Evolutionary conservation across 1,284 basidiomycete genomes (phyloP).

Genomic region (Phellopilus nigrolimitatus): DNA sequence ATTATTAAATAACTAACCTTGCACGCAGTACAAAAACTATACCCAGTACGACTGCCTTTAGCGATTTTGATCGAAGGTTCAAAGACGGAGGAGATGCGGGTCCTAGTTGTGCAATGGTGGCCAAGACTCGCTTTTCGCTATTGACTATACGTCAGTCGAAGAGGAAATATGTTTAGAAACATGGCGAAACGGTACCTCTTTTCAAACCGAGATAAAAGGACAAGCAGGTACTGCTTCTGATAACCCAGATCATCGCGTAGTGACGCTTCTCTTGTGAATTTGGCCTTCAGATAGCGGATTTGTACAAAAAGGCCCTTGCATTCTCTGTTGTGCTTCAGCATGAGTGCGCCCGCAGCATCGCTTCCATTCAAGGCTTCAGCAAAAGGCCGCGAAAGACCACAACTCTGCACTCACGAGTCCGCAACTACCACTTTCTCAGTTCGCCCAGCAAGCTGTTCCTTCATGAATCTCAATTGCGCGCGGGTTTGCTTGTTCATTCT

Average conservation of each 20-base stretch:
- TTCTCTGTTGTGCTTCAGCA: constrained; percentile 72
- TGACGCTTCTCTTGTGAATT: constrained; percentile 80
- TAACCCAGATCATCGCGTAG: constrained; percentile 78
- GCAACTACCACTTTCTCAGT: background rate
- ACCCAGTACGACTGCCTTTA: constrained; percentile 57
- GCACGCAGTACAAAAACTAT: constrained; percentile 64
- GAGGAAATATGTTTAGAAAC: constrained; percentile 14
- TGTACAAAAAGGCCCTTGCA: constrained; percentile 86
- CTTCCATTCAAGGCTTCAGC: constrained; percentile 36
- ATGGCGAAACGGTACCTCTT: constrained; percentile 50
- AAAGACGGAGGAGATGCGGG: constrained; percentile 44
- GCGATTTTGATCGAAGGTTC: constrained; percentile 35
- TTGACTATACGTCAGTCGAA: constrained; percentile 11
- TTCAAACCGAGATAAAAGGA: constrained; percentile 62
- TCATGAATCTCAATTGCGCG: constrained; percentile 58
- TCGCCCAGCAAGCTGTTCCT: constrained; percentile 57
- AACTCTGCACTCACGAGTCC: background rate
- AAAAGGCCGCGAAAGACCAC: background rate
- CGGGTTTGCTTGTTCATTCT: constrained; percentile 60
- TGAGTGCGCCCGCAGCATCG: constrained; percentile 50
- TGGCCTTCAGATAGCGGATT: constrained; percentile 89
- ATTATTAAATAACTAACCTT: constrained; percentile 43
- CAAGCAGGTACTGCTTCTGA: constrained; percentile 82
- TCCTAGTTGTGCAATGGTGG: constrained; percentile 74
- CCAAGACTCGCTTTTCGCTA: constrained; percentile 76